Evolutionary conservation across 2,329 filamentous ascomycete genomes (phyloP), one percentile per base, ranked within the genome.

Genomic region (Cercospora sp.): DNA sequence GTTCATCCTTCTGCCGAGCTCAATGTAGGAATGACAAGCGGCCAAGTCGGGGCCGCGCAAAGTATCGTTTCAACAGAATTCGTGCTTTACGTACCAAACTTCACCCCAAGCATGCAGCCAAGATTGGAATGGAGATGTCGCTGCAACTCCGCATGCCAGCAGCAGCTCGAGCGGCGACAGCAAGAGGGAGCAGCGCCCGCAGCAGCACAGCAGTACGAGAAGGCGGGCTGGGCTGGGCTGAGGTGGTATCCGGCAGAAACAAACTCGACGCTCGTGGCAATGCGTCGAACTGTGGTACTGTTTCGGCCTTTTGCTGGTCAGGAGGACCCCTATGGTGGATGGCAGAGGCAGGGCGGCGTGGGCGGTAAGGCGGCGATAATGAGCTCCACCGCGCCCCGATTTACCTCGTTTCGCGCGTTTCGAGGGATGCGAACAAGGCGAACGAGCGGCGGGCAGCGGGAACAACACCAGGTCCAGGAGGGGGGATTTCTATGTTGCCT

Each of bases 1-100:
- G 60, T 12, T 63, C 42, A 28, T 20, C 42, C 18, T 26, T 48
- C 42, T 23, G 20, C 23, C 45, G 39, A 30, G 28, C 28, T 63
- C 28, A 31, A 63, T 58, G 53, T 58, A 33, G 61, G 42, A 36
- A 63, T 63, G 61, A 63, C 61, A 55, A 64, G 62, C 51, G 48
- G 62, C 62, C 48, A 64, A 64, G 45, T 23, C 51, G 31, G 45
- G 62, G 5, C 31, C 10, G 59, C 26, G 31, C 31, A 48, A 61
- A 61, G 33, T 30, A 33, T 61, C 36, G 39, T 30, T 42, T 23
- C 62, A 57, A 45, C 28, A 42, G 31, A 58, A 64, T 13, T 33
- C 20, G 48, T 36, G 62, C 33, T 42, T 28, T 39, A 39, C 61
- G 42, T 51, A 63, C 42, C 45, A 20, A 30, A 63, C 42, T 33